Evolutionary conservation across 2,329 filamentous ascomycete genomes (phyloP).

Genomic region (Pseudocercospora eumusae): DNA sequence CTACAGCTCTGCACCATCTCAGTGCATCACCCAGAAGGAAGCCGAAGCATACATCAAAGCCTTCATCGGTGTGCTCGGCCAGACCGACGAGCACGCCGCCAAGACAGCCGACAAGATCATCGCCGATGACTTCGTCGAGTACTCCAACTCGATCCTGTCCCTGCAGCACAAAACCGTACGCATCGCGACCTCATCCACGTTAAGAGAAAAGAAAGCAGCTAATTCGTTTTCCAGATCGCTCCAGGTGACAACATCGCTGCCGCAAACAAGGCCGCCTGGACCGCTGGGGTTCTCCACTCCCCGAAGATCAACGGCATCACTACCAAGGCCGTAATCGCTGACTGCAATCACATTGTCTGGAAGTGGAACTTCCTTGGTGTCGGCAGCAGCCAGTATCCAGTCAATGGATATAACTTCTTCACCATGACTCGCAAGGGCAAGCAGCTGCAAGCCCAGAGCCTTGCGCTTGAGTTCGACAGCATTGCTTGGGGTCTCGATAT

Average conservation of each 20-base stretch:
- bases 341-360: slow-evolving; percentile 23
- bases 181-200: background rate
- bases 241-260: slow-evolving; percentile 7
- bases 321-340: slow-evolving; percentile 15
- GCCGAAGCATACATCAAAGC: slow-evolving; percentile 11
- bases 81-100: slow-evolving; percentile 4
- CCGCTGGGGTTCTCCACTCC: slow-evolving; percentile 9
- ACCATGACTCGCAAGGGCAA: slow-evolving; percentile 5
- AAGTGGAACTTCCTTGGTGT: slow-evolving; percentile 20
- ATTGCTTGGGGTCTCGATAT: slow-evolving; percentile 19
- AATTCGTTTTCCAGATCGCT: background rate
- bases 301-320: slow-evolving; percentile 14
- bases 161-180: slow-evolving; percentile 15
- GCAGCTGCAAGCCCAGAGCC: slow-evolving; percentile 10
- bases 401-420: slow-evolving; percentile 20
- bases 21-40: slow-evolving; percentile 16
- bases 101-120: slow-evolving; percentile 18
- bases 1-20: background rate
- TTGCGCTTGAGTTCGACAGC: slow-evolving; percentile 17
- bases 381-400: slow-evolving; percentile 15
- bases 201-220: background rate
- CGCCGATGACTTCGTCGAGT: slow-evolving; percentile 20
- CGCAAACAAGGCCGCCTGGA: slow-evolving; percentile 11
- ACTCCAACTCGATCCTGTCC: slow-evolving; percentile 23
- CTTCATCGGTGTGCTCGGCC: slow-evolving; percentile 18